phyloP scores from a whole-genome alignment of 2,329 filamentous ascomycete genomes.

The Diaporthe sp. region DNA sequence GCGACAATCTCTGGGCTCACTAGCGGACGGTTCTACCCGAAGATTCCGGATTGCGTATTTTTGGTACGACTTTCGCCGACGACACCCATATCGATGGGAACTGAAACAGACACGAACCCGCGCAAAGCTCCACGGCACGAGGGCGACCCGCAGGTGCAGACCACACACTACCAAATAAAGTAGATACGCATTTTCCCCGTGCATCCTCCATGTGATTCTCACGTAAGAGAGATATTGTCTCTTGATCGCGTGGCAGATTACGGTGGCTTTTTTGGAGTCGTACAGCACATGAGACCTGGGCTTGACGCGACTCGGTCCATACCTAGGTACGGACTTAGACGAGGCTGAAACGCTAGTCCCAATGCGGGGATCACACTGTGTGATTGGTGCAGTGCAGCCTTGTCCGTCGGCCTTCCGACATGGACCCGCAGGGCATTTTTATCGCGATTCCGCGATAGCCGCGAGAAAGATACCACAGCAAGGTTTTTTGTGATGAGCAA shows the following conservation, averaged over 20 bases:
- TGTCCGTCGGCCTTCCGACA: neutral
- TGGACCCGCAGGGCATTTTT: neutral
- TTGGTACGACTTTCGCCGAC: too few relatives aligned
- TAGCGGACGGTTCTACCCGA: neutral
- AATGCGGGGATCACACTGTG: neutral
- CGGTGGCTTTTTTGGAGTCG: neutral
- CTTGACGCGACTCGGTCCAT: neutral
- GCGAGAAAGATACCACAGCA: neutral
- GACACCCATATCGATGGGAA: too few relatives aligned
- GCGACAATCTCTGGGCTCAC: neutral
- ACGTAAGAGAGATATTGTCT: too few relatives aligned
- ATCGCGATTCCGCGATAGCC: neutral
- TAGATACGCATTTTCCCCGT: too few relatives aligned
- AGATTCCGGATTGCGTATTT: too few relatives aligned
- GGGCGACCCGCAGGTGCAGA: neutral
- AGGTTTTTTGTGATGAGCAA: too few relatives aligned
- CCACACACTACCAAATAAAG: neutral
- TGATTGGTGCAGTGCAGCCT: conserved; percentile 17
- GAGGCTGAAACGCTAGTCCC: neutral
- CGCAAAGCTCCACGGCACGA: too few relatives aligned
- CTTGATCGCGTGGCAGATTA: neutral
- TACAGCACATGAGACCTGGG: neutral
- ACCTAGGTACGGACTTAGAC: neutral
- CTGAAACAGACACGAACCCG: too few relatives aligned
- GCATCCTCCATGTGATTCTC: too few relatives aligned